These are phyloP conservation scores for Coffea eugenioides DNA, from an alignment of 257 asterid species.

Conservation along the genomic window DNA sequence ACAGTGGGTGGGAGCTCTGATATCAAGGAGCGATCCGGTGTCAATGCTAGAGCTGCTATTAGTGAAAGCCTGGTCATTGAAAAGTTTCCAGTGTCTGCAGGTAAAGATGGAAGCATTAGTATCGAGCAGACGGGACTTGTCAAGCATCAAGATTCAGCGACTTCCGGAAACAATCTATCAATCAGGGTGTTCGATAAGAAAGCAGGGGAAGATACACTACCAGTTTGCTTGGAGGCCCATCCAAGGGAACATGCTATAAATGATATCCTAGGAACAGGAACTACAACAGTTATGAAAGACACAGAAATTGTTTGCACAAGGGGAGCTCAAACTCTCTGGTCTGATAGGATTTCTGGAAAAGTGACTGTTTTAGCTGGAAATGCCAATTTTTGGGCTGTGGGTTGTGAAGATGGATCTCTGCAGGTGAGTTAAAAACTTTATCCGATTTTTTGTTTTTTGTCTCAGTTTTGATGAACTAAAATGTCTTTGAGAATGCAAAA, in stretches of 20 bases:
- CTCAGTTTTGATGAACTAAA: not conserved
- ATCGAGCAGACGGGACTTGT: conserved; percentile 63
- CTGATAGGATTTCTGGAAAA: conserved; percentile 83
- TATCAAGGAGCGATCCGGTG: conserved; percentile 56
- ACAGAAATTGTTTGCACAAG: conserved; percentile 71
- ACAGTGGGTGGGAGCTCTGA: conserved; percentile 45
- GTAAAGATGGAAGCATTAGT: conserved; percentile 50
- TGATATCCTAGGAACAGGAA: conserved; percentile 68
- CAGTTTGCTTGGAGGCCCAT: conserved; percentile 84
- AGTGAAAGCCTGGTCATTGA: conserved; percentile 82
- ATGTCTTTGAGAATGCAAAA: not conserved
- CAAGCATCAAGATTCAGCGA: conserved; percentile 22
- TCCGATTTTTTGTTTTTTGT: not conserved
- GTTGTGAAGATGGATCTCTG: conserved; percentile 94
- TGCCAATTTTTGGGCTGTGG: conserved; percentile 95
- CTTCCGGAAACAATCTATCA: conserved; percentile 50
- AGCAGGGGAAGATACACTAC: conserved; percentile 60
- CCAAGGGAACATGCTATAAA: conserved; percentile 77
- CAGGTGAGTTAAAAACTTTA: conserved; percentile 50
- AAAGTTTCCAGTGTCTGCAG: conserved; percentile 60
- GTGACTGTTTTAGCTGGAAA: conserved; percentile 95
- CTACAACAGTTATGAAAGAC: conserved; percentile 57
- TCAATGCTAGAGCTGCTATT: conserved; percentile 75
- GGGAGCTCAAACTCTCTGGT: conserved; percentile 75
- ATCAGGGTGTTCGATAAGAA: conserved; percentile 68